phyloP scores from a whole-genome alignment of 805 yeast genomes.

The Tetrapisispora taiwanensis region DNA sequence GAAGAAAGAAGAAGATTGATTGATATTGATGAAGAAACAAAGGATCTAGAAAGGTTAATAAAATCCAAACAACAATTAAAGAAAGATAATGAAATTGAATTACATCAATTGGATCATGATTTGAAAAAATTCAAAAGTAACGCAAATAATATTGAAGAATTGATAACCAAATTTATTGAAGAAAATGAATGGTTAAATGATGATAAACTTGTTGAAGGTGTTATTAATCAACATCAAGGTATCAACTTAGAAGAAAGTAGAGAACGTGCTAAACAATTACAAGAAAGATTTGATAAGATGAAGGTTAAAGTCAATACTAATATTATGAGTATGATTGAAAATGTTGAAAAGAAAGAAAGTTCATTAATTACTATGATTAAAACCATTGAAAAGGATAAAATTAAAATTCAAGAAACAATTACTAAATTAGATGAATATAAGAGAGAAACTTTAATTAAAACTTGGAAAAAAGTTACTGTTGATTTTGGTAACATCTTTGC shows the following conservation, averaged over 20 bases:
- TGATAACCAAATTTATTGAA: slow-evolving; percentile 37
- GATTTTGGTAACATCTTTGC: slow-evolving; percentile 89
- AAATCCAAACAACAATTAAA: slow-evolving; percentile 33
- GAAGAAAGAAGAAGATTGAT: slow-evolving; percentile 44
- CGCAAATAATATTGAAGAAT: slow-evolving; percentile 30
- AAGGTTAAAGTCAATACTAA: slow-evolving; percentile 74
- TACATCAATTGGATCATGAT: slow-evolving; percentile 47
- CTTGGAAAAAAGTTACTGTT: slow-evolving; percentile 76
- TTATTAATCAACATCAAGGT: slow-evolving; percentile 52
- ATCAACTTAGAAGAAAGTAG: slow-evolving; percentile 55
- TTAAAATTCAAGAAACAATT: slow-evolving; percentile 82
- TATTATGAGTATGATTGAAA: slow-evolving; percentile 85
- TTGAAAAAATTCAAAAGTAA: slow-evolving; percentile 38
- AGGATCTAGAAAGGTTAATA: slow-evolving; percentile 42
- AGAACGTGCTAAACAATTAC: slow-evolving; percentile 44
- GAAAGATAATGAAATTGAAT: slow-evolving; percentile 39
- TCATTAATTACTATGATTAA: slow-evolving; percentile 69
- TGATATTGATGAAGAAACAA: slow-evolving; percentile 69
- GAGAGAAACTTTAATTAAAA: slow-evolving; percentile 66
- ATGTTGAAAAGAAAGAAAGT: slow-evolving; percentile 77
- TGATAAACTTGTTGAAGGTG: slow-evolving; percentile 42
- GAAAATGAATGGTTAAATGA: slow-evolving; percentile 70
- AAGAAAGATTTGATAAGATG: slow-evolving; percentile 55
- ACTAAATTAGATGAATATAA: slow-evolving; percentile 76
- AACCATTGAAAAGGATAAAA: slow-evolving; percentile 81